Base-by-base conservation (phyloP, 352 stramenopile species). In the Globisporangium radiosum region DNA sequence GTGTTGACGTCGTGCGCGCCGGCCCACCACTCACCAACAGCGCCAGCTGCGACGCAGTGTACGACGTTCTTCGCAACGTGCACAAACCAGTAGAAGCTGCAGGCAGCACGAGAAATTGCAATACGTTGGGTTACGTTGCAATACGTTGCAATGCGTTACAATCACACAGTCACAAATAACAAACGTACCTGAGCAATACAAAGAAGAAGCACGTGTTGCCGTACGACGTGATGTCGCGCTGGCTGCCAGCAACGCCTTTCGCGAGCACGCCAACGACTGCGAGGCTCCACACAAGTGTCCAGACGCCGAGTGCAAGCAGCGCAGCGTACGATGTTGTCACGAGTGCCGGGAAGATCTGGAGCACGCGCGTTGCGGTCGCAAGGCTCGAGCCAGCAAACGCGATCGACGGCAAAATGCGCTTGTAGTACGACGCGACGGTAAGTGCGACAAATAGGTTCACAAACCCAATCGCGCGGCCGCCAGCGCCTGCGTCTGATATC, bases 21-120 rank as follows among this genome's bases (percentile, higher is more conserved):
- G 49, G 89, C 90, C 86, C 86, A 95, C 86, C 86, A 95, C 57
- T 95, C 86, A 33, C 84, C 83, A 14, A 95, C 82, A 0, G 84
- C 70, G 54, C 86, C 84, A 17, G 86, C 80, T 10, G 84, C 74
- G 13, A 92, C 73, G 66, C 86, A 95, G 61, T 95, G 86, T n/a
- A 95, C 84, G 33, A 92, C 71, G 62, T 92, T 95, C 69, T 87
- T 88, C 10, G 75, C 69, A 8, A 95, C 86, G 60, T 95, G 81
- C 49, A 93, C 75, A 55, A 90, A 88, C 86, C 86, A 95, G 68
- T 76, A 90, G 49, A 92, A 77, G 62, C 85, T 94, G 53, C 14
- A 56, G 13, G 53, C 14, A 56, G 13, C 40, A 44, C 7, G 40
- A 0, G 40, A 4, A 44, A 14, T 14, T 44, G 40, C 40, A 13